Conservation (phyloP, 208 protist species). For the Crithidia sp. region DNA sequence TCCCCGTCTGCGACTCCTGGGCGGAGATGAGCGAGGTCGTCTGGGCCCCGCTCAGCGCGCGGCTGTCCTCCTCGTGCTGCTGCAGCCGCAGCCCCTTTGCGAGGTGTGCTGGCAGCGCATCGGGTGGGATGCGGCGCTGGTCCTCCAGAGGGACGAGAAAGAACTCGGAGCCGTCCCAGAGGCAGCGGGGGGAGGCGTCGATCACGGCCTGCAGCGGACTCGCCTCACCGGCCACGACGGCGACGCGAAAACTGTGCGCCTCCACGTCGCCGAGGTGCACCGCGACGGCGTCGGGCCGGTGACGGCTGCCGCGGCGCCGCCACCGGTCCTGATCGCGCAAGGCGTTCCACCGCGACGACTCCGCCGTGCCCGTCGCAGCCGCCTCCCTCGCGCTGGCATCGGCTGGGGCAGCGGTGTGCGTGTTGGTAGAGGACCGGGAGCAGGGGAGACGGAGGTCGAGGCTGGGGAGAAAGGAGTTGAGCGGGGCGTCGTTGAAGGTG, state of each 20-base stretch:
- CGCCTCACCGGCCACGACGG: slow-evolving; percentile 17
- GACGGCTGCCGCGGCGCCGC: slow-evolving; percentile 6
- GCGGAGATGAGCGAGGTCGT: slow-evolving; percentile 3
- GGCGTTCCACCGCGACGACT: slow-evolving; percentile 11
- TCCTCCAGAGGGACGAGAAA: slow-evolving; percentile 38
- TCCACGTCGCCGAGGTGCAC: slow-evolving; percentile 48
- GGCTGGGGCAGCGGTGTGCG: background rate
- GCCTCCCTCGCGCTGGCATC: background rate
- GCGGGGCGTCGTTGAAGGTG: slow-evolving; percentile 38
- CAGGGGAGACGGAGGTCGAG: slow-evolving; percentile 26
- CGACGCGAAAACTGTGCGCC: slow-evolving; percentile 38
- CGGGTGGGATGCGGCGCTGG: slow-evolving; percentile 2
- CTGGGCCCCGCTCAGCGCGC: background rate
- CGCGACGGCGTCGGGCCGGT: slow-evolving; percentile 16
- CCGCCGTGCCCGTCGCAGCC: background rate
- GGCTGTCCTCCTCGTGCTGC: slow-evolving; percentile 14
- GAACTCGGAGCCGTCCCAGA: slow-evolving; percentile 49
- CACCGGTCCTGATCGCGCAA: slow-evolving; percentile 10
- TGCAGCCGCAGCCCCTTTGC: background rate
- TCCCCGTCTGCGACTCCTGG: slow-evolving; percentile 10
- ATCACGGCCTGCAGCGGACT: slow-evolving; percentile 38
- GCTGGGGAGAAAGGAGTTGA: slow-evolving; percentile 29
- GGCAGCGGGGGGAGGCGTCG: slow-evolving; percentile 21
- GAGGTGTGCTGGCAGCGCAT: slow-evolving; percentile 7
- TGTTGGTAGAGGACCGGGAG: slow-evolving; percentile 1